A percentile compares a stretch with the other conserved stretches of the same genome.
These are phyloP conservation scores for Termitomyces sp. DNA, from an alignment of 768 basidiomycete species.

Conservation along the genomic window DNA sequence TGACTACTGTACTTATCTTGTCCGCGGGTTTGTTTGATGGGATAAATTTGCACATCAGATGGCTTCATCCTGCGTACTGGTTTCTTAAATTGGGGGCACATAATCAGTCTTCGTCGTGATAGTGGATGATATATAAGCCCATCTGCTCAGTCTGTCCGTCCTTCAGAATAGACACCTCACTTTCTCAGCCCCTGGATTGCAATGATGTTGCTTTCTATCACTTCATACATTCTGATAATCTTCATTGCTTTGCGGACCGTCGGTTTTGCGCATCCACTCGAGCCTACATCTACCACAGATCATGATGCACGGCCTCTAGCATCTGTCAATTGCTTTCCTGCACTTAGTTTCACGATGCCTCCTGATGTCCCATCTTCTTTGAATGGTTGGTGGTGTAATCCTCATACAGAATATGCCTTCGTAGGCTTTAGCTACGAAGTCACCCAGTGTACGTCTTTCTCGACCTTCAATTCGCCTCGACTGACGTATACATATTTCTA, in stretches of 20 bases:
- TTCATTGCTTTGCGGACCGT: background rate
- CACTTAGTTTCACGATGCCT: conserved; percentile 38
- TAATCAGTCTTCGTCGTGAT: background rate
- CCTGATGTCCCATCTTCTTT: conserved; percentile 34
- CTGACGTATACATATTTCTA: conserved; percentile 16
- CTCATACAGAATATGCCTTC: conserved; percentile 63
- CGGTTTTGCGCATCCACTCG: conserved; percentile 8
- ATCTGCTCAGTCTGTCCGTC: background rate
- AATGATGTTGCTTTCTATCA: background rate
- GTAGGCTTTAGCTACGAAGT: conserved; percentile 75
- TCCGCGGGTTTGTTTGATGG: conserved; percentile 5
- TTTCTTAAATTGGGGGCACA: background rate
- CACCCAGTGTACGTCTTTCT: conserved; percentile 42
- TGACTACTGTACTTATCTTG: background rate
- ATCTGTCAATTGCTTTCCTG: conserved; percentile 17
- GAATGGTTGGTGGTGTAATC: conserved; percentile 59
- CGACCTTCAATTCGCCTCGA: background rate
- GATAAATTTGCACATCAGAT: conserved; percentile 2
- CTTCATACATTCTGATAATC: background rate
- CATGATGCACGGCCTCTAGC: conserved; percentile 3
- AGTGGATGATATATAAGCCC: conserved; percentile 35
- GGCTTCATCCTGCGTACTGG: conserved; percentile 1
- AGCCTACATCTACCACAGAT: conserved; percentile 7
- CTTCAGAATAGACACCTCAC: background rate
- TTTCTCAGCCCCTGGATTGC: background rate